These are phyloP conservation scores for Cordyceps cicadae DNA, from an alignment of 2,329 filamentous ascomycete genomes.

Conservation along the genomic window DNA sequence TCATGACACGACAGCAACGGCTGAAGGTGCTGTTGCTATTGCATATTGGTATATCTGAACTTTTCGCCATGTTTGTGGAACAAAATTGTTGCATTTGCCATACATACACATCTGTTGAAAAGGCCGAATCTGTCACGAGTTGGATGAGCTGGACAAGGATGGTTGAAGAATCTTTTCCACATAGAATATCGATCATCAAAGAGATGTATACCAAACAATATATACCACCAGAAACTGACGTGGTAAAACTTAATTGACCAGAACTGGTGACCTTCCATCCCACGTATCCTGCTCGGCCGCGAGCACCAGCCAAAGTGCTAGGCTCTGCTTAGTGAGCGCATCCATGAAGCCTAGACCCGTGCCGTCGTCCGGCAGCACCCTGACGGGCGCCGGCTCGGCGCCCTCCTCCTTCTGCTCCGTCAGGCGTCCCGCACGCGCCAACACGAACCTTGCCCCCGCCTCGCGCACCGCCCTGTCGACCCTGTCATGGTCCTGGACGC, in stretches of 20 bases:
- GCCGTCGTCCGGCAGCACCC: slow-evolving; percentile 33
- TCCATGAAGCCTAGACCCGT: slow-evolving; percentile 33
- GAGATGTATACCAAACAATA: neutral
- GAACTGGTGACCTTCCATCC: slow-evolving; percentile 36
- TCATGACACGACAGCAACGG: too few species aligned
- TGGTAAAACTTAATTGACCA: slow-evolving; percentile 30
- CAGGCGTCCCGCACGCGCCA: slow-evolving; percentile 38
- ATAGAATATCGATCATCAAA: neutral
- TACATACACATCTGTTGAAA: neutral
- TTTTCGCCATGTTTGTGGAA: neutral
- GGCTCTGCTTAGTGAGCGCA: slow-evolving; percentile 27
- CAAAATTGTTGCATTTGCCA: neutral
- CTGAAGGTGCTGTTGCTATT: neutral
- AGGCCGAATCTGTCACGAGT: neutral
- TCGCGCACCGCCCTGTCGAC: slow-evolving; percentile 34
- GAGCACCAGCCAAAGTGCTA: slow-evolving; percentile 38
- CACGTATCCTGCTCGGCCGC: slow-evolving; percentile 32
- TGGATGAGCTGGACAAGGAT: neutral
- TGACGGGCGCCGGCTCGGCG: slow-evolving; percentile 24
- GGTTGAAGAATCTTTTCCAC: neutral
- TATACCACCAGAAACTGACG: neutral
- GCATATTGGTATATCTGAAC: neutral
- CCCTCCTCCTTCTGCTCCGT: slow-evolving; percentile 20
- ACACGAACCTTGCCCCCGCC: slow-evolving; percentile 24
- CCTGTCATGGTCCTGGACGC: slow-evolving; percentile 38